phyloP scores from a whole-genome alignment of 2,329 filamentous ascomycete genomes.

The Talaromyces sp. region DNA sequence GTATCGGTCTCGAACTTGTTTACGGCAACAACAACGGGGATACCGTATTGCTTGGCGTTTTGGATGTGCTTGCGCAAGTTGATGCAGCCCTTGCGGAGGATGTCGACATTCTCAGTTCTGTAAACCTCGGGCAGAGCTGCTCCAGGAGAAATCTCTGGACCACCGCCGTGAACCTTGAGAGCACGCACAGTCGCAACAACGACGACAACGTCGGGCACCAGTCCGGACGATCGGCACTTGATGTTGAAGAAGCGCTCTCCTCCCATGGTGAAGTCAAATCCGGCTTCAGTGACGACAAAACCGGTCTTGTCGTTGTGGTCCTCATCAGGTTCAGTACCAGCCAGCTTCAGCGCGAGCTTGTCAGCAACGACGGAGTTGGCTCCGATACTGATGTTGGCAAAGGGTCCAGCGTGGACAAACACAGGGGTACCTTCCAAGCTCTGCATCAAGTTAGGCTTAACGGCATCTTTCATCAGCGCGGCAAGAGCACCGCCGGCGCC shows the following conservation, averaged over 20 bases:
- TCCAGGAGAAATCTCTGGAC: conserved; percentile 86
- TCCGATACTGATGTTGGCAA: conserved; percentile 97
- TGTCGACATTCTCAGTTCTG: conserved; percentile 85
- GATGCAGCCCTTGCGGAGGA: conserved; percentile 82
- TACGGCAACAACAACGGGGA: conserved; percentile 93
- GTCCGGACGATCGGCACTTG: conserved; percentile 92
- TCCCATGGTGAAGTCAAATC: conserved; percentile 99
- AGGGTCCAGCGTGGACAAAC: conserved; percentile 94
- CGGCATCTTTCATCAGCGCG: conserved; percentile 93
- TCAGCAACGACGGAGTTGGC: conserved; percentile 94
- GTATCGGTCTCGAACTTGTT: conserved; percentile 96
- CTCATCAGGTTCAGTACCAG: conserved; percentile 89
- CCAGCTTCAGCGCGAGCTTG: conserved; percentile 90
- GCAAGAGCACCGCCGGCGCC: conserved; percentile 88
- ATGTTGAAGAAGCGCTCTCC: conserved; percentile 99
- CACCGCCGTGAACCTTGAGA: conserved; percentile 93
- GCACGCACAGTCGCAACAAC: conserved; percentile 93
- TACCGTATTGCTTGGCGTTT: conserved; percentile 82
- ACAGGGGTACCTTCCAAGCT: conserved; percentile 94
- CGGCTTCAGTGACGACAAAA: conserved; percentile 93
- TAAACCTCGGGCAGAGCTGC: conserved; percentile 82
- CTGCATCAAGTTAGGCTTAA: conserved; percentile 99
- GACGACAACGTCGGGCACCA: conserved; percentile 88
- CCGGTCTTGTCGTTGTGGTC: conserved; percentile 75
- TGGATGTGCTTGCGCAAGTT: conserved; percentile 94